Conservation (phyloP, 106 monocot species). For the Agapanthus africanus region DNA sequence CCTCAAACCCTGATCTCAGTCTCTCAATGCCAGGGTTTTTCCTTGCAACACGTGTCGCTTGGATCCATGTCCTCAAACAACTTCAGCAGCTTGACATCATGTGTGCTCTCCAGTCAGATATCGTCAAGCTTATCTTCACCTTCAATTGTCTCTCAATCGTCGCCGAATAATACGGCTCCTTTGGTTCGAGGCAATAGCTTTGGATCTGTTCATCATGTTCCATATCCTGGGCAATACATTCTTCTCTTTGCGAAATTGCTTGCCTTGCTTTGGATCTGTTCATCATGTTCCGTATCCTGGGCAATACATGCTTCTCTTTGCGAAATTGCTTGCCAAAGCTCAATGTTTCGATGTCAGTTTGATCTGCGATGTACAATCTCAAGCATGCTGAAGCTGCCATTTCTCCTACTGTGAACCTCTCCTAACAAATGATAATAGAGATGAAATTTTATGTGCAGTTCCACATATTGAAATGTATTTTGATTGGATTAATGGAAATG, state of each 20-base stretch:
- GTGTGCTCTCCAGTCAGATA: slow-evolving; percentile 56
- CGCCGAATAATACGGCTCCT: slow-evolving; percentile 1
- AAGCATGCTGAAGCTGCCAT: slow-evolving; percentile 40
- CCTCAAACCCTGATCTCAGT: slow-evolving; percentile 31
- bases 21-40: slow-evolving; percentile 65
- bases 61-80: slow-evolving; percentile 62
- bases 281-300: slow-evolving; percentile 31
- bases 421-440: too few relatives aligned
- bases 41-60: slow-evolving; percentile 59
- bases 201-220: slow-evolving; percentile 14
- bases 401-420: slow-evolving; percentile 42
- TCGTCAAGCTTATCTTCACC: slow-evolving; percentile 54
- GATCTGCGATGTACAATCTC: slow-evolving; percentile 65
- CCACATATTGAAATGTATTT: too few relatives aligned
- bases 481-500: too few relatives aligned
- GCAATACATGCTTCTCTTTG: slow-evolving; percentile 74
- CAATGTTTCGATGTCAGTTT: slow-evolving; percentile 45
- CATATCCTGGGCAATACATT: slow-evolving; percentile 63
- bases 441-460: too few relatives aligned
- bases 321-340: slow-evolving; percentile 55
- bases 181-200: slow-evolving; percentile 17
- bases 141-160: slow-evolving; percentile 33
- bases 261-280: slow-evolving; percentile 30
- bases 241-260: slow-evolving; percentile 82
- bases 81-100: slow-evolving; percentile 49